Conservation (phyloP, 2,329 filamentous ascomycete genomes). For the Xylariaceae sp. region DNA sequence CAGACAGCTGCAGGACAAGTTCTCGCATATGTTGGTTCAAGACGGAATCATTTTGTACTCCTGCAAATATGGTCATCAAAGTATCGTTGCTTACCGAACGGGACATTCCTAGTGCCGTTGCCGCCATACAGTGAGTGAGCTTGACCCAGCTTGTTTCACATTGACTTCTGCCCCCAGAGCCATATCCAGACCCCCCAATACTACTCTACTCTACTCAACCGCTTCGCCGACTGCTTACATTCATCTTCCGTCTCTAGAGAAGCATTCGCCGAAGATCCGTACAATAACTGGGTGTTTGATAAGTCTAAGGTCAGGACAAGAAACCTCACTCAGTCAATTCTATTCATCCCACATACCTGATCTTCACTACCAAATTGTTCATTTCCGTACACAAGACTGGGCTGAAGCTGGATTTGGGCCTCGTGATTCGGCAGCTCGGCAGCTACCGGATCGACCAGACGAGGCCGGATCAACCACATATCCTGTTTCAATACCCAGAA, state of each 20-base stretch:
- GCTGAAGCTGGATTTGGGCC: too few species aligned
- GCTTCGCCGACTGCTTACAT: not conserved
- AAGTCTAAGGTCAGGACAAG: constrained; percentile 25
- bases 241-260: constrained; percentile 23
- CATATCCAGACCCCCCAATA: not conserved
- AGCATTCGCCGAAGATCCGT: constrained; percentile 31
- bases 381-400: too few species aligned
- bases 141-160: constrained; percentile 3
- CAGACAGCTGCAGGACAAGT: too few species aligned
- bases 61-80: constrained; percentile 23
- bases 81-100: constrained; percentile 26
- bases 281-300: constrained; percentile 33
- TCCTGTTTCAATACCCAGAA: constrained; percentile 8
- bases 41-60: not conserved
- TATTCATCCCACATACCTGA: constrained; percentile 1
- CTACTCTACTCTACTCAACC: not conserved
- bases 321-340: not conserved
- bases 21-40: too few species aligned
- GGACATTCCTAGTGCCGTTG: constrained; percentile 30
- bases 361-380: constrained; percentile 3
- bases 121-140: constrained; percentile 31
- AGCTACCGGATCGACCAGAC: constrained; percentile 9
- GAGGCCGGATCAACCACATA: constrained; percentile 5
- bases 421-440: constrained; percentile 11
- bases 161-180: not conserved